Evolutionary conservation across 805 yeast species (phyloP), one percentile per base, ranked within the genome.

Genomic region (Yamadazyma kitorensis): DNA sequence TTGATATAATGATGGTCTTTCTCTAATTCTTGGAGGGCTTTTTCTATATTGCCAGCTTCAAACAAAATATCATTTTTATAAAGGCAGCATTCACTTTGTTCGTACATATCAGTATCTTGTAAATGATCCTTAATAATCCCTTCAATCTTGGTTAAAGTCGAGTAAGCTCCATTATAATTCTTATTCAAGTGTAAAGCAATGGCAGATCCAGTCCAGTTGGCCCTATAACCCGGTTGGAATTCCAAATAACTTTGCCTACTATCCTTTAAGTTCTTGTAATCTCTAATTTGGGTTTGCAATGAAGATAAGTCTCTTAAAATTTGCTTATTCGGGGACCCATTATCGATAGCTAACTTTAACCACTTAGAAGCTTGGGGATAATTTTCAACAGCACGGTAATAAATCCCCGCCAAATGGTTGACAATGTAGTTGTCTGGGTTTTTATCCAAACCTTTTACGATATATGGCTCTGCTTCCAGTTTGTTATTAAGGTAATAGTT

Each of bases 151-250:
- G 74, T 53, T 47, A 89, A 70, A 2, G 91, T 84, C 36, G 74
- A 74, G 36, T 81, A 80, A 5, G 96, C 91, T 16, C 76, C 76
- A 23, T 64, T 67, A 50, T 70, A 74, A 50, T 88, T 86, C 17
- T 75, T 73, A 54, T 76, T 76, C 53, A 89, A 67, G 56, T 85
- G 86, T 53, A 83, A 86, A 1, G 97, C 95, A 27, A 87, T 71
- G 1, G 95, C 96, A 33, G 84, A 70, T 0, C 82, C 81, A 1
- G 95, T 84, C 96, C 96, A 89, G 53, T 86, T 85, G 41, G 91
- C 88, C 44, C 96, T 74, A 54, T 78, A 85, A 0, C 95, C 95
- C 8, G 93, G 79, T 47, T 75, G 81, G 17, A 74, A 72, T 48
- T 82, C 85, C 57, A 93, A 70, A 49, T 78, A 80, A 24, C 70